A percentile compares a stretch with the other conserved stretches of the same genome.
Evolutionary conservation across 176 grass and related monocot genomes (phyloP).

Genomic region (Aegilops sharonensis): DNA sequence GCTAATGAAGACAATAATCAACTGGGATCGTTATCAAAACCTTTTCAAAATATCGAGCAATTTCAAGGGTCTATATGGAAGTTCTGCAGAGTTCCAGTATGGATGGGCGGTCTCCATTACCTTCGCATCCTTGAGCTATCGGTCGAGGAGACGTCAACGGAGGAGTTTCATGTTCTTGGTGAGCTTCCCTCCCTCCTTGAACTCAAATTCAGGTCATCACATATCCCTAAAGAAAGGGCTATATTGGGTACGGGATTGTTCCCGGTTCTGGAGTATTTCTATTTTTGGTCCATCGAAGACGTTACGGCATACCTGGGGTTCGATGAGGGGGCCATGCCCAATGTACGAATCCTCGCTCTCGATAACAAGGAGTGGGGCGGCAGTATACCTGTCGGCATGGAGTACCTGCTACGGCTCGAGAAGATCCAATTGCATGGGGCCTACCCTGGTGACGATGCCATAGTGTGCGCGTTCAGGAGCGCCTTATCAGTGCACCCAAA

Average conservation of each 20-base stretch:
- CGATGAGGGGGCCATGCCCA: background rate
- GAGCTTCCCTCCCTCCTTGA: background rate
- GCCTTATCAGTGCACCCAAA: background rate
- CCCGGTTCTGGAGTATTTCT: background rate
- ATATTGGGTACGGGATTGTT: background rate
- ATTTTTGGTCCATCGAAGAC: background rate
- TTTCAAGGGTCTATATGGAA: accelerated
- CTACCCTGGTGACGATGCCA: background rate
- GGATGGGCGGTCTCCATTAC: background rate
- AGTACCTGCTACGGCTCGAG: background rate
- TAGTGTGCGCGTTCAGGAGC: background rate
- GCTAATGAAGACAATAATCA: accelerated
- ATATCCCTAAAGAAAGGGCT: no score
- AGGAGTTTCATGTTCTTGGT: background rate
- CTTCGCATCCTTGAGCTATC: background rate
- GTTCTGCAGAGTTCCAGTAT: background rate
- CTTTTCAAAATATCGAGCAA: background rate
- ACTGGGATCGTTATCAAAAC: background rate
- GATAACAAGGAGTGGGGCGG: background rate
- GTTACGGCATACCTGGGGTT: background rate
- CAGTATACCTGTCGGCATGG: background rate
- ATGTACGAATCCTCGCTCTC: no score
- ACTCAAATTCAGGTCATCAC: background rate
- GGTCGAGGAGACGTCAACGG: background rate
- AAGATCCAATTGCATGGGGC: background rate